Percentiles rank a stretch among this genome's conserved stretches.
Conservation (phyloP, 345 rosid genomes). For the Turnera subulata region DNA sequence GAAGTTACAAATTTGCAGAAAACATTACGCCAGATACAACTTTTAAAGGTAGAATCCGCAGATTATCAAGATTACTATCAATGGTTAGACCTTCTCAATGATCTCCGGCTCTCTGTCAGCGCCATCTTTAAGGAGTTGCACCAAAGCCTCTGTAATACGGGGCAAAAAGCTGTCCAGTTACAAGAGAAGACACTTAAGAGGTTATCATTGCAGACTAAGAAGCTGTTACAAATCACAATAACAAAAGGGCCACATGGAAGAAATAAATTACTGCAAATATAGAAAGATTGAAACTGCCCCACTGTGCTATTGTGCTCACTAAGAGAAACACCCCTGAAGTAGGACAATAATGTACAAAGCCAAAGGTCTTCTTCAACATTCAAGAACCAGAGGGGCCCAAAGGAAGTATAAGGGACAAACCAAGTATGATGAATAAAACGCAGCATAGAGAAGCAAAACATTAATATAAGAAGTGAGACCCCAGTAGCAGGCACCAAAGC, state of each 20-base stretch:
- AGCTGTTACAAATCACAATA: not conserved
- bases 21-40: not conserved
- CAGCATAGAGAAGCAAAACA: too few species aligned
- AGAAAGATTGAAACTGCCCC: too few species aligned
- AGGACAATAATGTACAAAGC: too few species aligned
- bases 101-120: slow-evolving; percentile 87
- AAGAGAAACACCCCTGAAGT: too few species aligned
- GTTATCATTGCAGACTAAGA: not conserved
- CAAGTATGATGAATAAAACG: too few species aligned
- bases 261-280: not conserved
- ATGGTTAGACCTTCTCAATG: slow-evolving; percentile 67
- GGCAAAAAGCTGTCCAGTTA: slow-evolving; percentile 57
- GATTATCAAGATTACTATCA: not conserved
- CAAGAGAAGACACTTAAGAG: too few species aligned
- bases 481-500: too few species aligned
- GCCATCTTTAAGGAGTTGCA: slow-evolving; percentile 62
- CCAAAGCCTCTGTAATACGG: slow-evolving; percentile 49
- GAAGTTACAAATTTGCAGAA: not conserved
- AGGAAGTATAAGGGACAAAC: too few species aligned
- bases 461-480: too few species aligned
- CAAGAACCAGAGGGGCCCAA: too few species aligned
- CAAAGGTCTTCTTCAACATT: too few species aligned
- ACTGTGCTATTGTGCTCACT: too few species aligned
- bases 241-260: not conserved
- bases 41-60: not conserved